Percentiles rank a stretch among this genome's conserved stretches.
phyloP scores from a whole-genome alignment of 1,284 basidiomycete species.

The Puccinia triticina region DNA sequence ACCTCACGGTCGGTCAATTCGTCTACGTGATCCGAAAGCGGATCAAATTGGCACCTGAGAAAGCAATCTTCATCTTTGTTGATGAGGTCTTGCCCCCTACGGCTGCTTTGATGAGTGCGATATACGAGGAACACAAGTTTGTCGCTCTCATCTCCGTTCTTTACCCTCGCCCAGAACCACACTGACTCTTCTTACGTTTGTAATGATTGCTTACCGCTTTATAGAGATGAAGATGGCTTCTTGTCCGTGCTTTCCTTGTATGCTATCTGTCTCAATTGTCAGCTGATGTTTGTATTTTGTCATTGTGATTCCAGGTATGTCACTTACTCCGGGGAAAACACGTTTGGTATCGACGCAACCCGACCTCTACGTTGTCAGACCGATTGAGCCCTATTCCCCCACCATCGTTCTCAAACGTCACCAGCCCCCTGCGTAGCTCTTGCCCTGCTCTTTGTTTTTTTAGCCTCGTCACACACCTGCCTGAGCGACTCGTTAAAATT shows the following conservation, averaged over 20 bases:
- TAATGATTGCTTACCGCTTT: background rate
- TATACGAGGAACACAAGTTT: slow-evolving; percentile 92
- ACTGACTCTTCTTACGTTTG: background rate
- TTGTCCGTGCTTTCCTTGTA: slow-evolving; percentile 69
- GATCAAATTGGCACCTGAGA: slow-evolving; percentile 99
- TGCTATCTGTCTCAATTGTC: background rate
- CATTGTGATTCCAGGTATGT: slow-evolving; percentile 3
- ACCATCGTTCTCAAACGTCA: background rate
- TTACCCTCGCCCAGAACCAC: background rate
- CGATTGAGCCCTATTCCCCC: background rate
- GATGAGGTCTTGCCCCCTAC: slow-evolving; percentile 98
- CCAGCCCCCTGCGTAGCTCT: background rate
- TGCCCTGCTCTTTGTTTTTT: background rate
- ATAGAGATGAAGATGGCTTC: slow-evolving; percentile 89
- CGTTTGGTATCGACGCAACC: slow-evolving; percentile 67
- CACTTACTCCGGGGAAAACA: slow-evolving; percentile 95
- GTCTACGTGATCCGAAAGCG: slow-evolving; percentile 99
- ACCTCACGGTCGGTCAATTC: slow-evolving; percentile 73
- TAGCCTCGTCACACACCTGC: background rate
- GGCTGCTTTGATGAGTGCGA: slow-evolving; percentile 96
- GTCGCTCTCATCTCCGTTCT: background rate
- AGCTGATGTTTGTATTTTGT: background rate
- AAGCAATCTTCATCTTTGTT: slow-evolving; percentile 99
- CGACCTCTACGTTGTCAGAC: background rate
- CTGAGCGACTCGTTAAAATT: background rate